These are phyloP conservation scores for Euryodendron excelsum DNA, from an alignment of 148 eudicot species.

Conservation along the genomic window DNA sequence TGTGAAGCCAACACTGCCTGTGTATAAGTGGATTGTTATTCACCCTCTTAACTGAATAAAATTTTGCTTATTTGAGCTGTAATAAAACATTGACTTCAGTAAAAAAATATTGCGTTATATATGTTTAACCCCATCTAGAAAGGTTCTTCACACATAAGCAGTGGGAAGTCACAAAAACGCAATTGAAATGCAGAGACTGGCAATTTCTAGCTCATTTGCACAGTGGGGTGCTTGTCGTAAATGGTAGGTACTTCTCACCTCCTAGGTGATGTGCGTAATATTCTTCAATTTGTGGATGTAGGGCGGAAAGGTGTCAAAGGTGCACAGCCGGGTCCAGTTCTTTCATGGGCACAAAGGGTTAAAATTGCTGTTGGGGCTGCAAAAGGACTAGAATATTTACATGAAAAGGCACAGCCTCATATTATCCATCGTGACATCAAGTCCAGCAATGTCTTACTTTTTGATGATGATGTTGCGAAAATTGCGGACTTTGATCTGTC, in stretches of 20 bases:
- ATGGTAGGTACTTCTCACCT: neutral
- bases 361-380: constrained; percentile 89
- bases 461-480: constrained; percentile 76
- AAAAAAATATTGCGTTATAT: neutral
- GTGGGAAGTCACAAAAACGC: neutral
- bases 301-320: constrained; percentile 80
- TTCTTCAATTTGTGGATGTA: constrained; percentile 19
- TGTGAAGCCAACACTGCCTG: neutral
- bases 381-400: constrained; percentile 77
- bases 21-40: neutral
- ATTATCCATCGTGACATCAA: constrained; percentile 79
- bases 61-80: neutral
- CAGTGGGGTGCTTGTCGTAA: neutral
- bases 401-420: constrained; percentile 72
- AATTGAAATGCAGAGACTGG: neutral
- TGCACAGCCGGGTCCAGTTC: constrained; percentile 74
- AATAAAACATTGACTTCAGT: neutral
- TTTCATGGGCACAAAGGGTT: constrained; percentile 77
- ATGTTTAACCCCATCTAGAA: neutral
- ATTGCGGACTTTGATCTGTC: constrained; percentile 82
- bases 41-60: neutral
- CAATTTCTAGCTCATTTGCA: neutral
- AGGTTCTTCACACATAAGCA: neutral
- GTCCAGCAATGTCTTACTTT: constrained; percentile 76
- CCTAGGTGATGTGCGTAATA: neutral